These are phyloP conservation scores for Peniophora sp. DNA, from an alignment of 1,284 basidiomycete species.

Conservation along the genomic window DNA sequence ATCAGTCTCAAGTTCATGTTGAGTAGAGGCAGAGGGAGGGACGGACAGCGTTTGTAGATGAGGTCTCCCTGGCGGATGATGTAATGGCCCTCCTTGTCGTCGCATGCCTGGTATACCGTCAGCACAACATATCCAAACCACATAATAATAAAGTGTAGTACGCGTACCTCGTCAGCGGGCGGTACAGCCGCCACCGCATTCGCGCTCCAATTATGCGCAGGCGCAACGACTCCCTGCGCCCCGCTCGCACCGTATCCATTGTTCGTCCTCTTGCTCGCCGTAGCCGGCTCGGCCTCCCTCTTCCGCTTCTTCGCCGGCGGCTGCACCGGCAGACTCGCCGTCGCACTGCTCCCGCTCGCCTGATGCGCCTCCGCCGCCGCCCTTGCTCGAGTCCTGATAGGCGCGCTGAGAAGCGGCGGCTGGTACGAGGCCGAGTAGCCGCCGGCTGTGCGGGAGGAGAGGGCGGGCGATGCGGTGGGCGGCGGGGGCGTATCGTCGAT, in stretches of 20 bases:
- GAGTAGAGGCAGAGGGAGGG: constrained; percentile 5
- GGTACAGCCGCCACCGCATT: too few relatives aligned
- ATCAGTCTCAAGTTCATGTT: not conserved
- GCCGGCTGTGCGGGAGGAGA: constrained; percentile 33
- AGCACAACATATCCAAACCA: constrained; percentile 13
- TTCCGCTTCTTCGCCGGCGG: constrained; percentile 2
- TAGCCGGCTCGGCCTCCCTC: too few relatives aligned
- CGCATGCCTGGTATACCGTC: constrained; percentile 59
- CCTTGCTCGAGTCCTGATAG: constrained; percentile 71
- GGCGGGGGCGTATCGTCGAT: constrained; percentile 82
- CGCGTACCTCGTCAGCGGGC: too few relatives aligned
- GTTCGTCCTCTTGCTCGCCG: too few relatives aligned
- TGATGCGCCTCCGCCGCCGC: constrained; percentile 77
- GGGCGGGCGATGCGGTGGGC: constrained; percentile 64
- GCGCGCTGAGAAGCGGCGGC: constrained; percentile 62
- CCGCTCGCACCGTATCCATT: too few relatives aligned
- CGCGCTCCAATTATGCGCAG: too few relatives aligned
- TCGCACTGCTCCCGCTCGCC: constrained; percentile 65
- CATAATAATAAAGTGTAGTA: too few relatives aligned
- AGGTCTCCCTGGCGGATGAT: constrained; percentile 87
- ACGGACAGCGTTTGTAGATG: constrained; percentile 76
- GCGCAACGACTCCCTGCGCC: too few relatives aligned
- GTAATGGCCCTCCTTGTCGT: constrained; percentile 94
- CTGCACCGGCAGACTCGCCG: constrained; percentile 42
- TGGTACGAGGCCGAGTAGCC: constrained; percentile 71